phyloP scores from a whole-genome alignment of 2,329 filamentous ascomycete genomes.

The Aphanoascus verrucosus region DNA sequence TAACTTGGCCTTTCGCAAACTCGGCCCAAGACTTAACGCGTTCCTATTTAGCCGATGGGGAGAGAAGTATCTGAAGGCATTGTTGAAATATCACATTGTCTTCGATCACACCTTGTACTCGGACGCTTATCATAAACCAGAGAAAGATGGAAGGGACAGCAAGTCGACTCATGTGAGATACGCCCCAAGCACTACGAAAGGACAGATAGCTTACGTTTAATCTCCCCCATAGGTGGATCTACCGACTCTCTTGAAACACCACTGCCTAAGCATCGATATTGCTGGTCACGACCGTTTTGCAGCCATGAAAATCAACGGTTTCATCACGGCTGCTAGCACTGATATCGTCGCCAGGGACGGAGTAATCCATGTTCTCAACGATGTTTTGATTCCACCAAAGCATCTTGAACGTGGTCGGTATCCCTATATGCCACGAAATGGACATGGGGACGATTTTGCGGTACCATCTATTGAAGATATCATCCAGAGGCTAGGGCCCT shows the following conservation, averaged over 20 bases:
- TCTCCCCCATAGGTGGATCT: conserved; percentile 43
- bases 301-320: conserved; percentile 65
- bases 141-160: conserved; percentile 21
- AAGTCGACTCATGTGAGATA: conserved; percentile 38
- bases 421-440: background rate
- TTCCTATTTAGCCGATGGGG: conserved; percentile 76
- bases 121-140: conserved; percentile 60
- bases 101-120: conserved; percentile 68
- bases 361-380: conserved; percentile 65
- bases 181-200: background rate
- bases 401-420: conserved; percentile 22
- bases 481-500: conserved; percentile 3
- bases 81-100: conserved; percentile 70
- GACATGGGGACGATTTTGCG: background rate
- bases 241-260: conserved; percentile 58
- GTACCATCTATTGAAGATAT: conserved; percentile 5
- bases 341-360: conserved; percentile 69
- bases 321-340: conserved; percentile 51
- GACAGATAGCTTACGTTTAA: background rate
- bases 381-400: conserved; percentile 66
- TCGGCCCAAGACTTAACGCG: conserved; percentile 62
- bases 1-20: conserved; percentile 67
- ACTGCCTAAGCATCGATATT: conserved; percentile 61
- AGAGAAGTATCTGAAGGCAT: conserved; percentile 61
- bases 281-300: conserved; percentile 57